Evolutionary conservation across 331 rosid species (phyloP), one percentile per base, ranked within the genome.

Genomic region (Dryas integrifolia): DNA sequence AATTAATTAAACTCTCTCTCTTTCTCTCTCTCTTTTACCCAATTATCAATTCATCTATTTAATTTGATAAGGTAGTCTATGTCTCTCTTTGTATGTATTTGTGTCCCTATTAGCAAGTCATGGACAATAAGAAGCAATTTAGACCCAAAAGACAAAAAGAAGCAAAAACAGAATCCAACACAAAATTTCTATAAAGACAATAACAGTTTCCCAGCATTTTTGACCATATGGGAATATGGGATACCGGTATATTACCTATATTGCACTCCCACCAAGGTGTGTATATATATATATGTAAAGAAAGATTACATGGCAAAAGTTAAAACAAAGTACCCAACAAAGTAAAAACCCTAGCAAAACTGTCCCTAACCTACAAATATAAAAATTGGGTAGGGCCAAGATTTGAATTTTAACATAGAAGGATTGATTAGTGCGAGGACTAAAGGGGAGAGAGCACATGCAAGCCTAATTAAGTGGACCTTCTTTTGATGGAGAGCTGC

Each of bases 61-160:
- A 50, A 51, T 4, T 62, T 62, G 10, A 16, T 59, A 26, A 11
- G 44, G 77, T 57, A 40, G 41, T 10, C 50, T 0, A 18, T 38
- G 38, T 44, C 16, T 14, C 10, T 38, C 7, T 38, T 18, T 64
- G 16, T n/a, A 35, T 15, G n/a, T 26, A 4, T 41, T 8, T 5
- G 3, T 26, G 55, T 26, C 18, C 26, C 6, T 35, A 26, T 30
- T 30, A 30, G 35, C 35, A 30, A 30, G 48, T 9, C 48, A 1
- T 44, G 48, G 24, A 21, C 24, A 21, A 1, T 44, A 53, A 55
- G 60, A 30, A 58, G 8, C 15, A 71, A 24, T 58, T 62, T 3
- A 65, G 11, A 65, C 77, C 73, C 40, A 70, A 57, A 58, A 18
- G 52, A 47, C 58, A 72, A 72, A 58, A 58, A 72, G 65, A n/a